Base-by-base conservation (phyloP, 768 basidiomycete species). In the Dictyophora rubrovolvata region DNA sequence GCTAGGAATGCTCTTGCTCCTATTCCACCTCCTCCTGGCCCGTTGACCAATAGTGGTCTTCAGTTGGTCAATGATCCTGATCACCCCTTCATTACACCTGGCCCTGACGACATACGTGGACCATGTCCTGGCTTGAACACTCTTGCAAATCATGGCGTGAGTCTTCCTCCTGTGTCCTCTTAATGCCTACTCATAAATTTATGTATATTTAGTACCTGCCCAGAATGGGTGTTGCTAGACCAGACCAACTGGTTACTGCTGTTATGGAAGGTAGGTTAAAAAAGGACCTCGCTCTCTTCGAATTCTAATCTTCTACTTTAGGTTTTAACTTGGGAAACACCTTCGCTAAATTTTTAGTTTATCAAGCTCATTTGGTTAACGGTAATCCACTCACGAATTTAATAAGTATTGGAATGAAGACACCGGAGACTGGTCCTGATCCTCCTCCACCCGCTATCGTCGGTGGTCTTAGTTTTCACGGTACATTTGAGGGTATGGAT, bases 81-180 rank as follows among this genome's bases (percentile, higher is more conserved):
- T 42, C 60, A 60, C 20, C 60, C 60, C 9, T 60, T 18, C 12
- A 34, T 33, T 28, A 5, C 54, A 18, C 48, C 51, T 12, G n/a
- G 23, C 5, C 42, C n/a, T 1, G 53, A 49, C 14, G 54, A 60
- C 33, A 22, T 48, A 9, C 46, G 53, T 20, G 60, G 60, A 1
- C 60, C 60, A 16, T 60, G 60, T 48, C 60, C 60, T 16, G 60
- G 60, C 3, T 34, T 60, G 18, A 60, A 60, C 33, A 54, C 60
- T 8, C 54, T 60, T 2, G 60, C 60, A 7, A 48, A 42, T n/a
- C 60, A 60, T 22, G 60, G 60, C 0, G 60, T 60, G 21, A 48
- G 60, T 33, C 10, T n/a, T 42, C 23, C 37, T 55, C 34, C 17
- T 9, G 36, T 18, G 10, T 18, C 10, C 10, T 37, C 9, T 6